Evolutionary conservation across 345 rosid genomes (phyloP), one percentile per base, ranked within the genome.

Genomic region (Luvunga scandens): DNA sequence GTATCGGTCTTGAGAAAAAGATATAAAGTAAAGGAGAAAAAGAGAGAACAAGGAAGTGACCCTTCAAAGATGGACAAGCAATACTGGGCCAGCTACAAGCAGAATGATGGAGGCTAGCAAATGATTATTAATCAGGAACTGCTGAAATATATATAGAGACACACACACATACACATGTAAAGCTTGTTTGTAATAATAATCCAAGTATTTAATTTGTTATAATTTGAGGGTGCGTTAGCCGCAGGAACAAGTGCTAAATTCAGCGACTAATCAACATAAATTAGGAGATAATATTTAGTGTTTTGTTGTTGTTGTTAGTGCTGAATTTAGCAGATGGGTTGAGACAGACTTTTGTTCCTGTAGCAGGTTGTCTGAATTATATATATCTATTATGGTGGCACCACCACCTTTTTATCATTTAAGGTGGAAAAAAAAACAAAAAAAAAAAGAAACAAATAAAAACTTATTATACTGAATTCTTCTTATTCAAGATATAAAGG

Each of bases 211-310:
- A 55, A 42, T 75, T 42, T 71, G n/a, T 66, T 50, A 25, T 31
- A 25, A 24, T 64, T 48, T 42, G 65, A 68, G 77, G 77, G 63
- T 65, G 79, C 83, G 56, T 60, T 70, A 78, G 83, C 86, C 72
- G 61, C 87, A 78, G 87, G 91, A 88, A 88, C 91, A 90, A 76
- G 83, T 84, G 91, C 85, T 86, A 87, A 86, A 88, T 86, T 88
- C 72, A 79, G 86, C 81, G 60, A 64, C 69, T 68, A 63, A 63
- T 66, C 36, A 22, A 71, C 66, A 33, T 57, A 62, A 38, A 14
- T 27, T 72, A 66, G 59, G 71, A 70, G 59, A 66, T 60, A 25
- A 30, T 77, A 30, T 50, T 10, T 12, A 45, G 50, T 45, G 16
- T 45, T 2, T 22, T 59, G 22, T 30, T 18, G 66, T 62, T 75